Base-by-base conservation (phyloP, 371 early-diverging fungal species). In the Lichtheimia ramosa region DNA sequence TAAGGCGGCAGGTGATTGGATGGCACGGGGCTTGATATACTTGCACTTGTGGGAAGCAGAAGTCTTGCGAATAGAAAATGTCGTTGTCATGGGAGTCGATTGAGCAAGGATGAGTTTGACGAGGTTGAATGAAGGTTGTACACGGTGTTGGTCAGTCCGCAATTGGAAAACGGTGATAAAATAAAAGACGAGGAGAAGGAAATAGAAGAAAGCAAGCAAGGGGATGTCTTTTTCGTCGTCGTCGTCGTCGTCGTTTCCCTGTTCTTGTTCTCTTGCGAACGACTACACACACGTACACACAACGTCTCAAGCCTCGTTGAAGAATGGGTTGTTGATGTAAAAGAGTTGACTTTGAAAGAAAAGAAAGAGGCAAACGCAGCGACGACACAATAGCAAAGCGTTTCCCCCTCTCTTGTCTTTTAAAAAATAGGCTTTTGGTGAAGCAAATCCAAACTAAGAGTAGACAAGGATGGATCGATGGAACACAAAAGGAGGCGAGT, bases 11-110 rank as follows among this genome's bases (percentile, higher is more conserved):
- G 18, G 23, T 64, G 55, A 54, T 48, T 63, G 51, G 58, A 57
- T 48, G 56, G 48, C 43, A 61, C 49, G 62, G 39, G 54, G 62
- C 50, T 61, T 61, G 57, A 48, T 39, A 49, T 46, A 34, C 54
- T 54, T 25, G n/a, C 41, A 18, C 24, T 55, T 55, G 25, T 55
- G 56, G 20, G 25, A 24, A 42, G 41, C 43, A 25, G 14, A 5
- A 53, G 40, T 41, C 25, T 57, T 61, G 41, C 54, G 56, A 48
- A 58, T 58, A 12, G 66, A 48, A 23, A 54, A 55, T 10, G 46
- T 41, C 14, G 59, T 66, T 57, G 66, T 59, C 66, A 66, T 66
- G 55, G 21, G 23, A 20, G 43, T 21, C 4, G 15, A 53, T 39
- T 3, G 21, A 24, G 42, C 43, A 41, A 24, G 56, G 27, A 40